A percentile compares a stretch with the other conserved stretches of the same genome.
phyloP scores from a whole-genome alignment of 2,329 filamentous ascomycete species.

The Bipolaris gigantea region DNA sequence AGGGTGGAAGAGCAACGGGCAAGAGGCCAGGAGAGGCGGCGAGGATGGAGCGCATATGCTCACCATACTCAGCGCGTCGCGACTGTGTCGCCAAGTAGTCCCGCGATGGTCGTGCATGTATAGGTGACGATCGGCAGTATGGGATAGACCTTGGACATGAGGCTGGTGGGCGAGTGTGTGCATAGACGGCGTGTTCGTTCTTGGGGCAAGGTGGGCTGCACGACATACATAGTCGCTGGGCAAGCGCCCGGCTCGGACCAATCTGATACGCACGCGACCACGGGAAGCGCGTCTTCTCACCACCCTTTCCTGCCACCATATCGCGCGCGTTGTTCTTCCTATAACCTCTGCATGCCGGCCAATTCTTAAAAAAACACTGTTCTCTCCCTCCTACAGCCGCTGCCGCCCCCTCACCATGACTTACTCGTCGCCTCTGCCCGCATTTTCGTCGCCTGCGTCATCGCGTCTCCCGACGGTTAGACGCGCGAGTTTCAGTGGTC shows the following conservation, averaged over 20 bases:
- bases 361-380: neutral
- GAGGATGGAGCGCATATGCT: neutral
- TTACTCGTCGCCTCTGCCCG: constrained; percentile 30
- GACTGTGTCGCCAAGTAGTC: no score
- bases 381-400: neutral
- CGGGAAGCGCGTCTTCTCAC: constrained; percentile 17
- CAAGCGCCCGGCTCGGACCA: constrained; percentile 17
- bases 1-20: neutral
- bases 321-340: constrained; percentile 20
- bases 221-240: constrained; percentile 20
- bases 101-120: constrained; percentile 1
- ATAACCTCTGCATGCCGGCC: constrained; percentile 17
- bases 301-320: constrained; percentile 33
- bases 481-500: constrained; percentile 32
- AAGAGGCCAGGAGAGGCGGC: neutral
- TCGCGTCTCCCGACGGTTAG: constrained; percentile 22
- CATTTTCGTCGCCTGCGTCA: constrained; percentile 29
- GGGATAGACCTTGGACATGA: neutral
- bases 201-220: constrained; percentile 5
- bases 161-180: constrained; percentile 9
- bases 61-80: neutral
- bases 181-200: constrained; percentile 14
- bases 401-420: constrained; percentile 18
- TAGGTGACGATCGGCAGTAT: constrained; percentile 2
- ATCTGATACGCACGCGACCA: constrained; percentile 18